phyloP scores from a whole-genome alignment of 1,284 basidiomycete species.

The Cryptococcus jaspeensis region DNA sequence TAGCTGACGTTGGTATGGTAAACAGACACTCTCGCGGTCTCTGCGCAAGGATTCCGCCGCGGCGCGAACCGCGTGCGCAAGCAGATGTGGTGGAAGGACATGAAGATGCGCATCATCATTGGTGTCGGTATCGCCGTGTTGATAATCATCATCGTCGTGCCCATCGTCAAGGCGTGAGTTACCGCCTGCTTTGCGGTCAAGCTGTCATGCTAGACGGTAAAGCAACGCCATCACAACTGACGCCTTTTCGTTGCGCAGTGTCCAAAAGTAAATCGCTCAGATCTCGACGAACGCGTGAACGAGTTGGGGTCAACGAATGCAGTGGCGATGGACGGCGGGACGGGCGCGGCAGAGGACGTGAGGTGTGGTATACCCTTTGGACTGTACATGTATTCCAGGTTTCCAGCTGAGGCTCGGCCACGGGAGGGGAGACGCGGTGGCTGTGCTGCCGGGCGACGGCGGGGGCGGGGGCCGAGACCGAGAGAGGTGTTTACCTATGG shows the following conservation, averaged over 20 bases:
- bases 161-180: conserved; percentile 72
- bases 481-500: too few species aligned
- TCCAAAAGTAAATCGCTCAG: background rate
- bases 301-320: too few species aligned
- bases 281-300: too few species aligned
- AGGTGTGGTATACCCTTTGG: too few species aligned
- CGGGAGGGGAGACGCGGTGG: too few species aligned
- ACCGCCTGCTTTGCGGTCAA: too few species aligned
- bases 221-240: background rate
- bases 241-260: background rate
- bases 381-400: too few species aligned
- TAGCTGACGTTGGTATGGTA: background rate
- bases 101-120: conserved; percentile 71
- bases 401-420: too few species aligned
- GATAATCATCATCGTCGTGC: conserved; percentile 89
- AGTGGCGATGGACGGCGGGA: too few species aligned
- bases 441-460: too few species aligned
- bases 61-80: conserved; percentile 97
- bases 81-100: conserved; percentile 92
- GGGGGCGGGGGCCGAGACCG: too few species aligned
- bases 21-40: conserved; percentile 93
- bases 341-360: too few species aligned
- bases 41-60: conserved; percentile 97
- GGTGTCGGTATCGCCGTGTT: conserved; percentile 81
- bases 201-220: background rate